These are phyloP conservation scores for Cucumis cinereus DNA, from an alignment of 306 rosid species.

Conservation along the genomic window DNA sequence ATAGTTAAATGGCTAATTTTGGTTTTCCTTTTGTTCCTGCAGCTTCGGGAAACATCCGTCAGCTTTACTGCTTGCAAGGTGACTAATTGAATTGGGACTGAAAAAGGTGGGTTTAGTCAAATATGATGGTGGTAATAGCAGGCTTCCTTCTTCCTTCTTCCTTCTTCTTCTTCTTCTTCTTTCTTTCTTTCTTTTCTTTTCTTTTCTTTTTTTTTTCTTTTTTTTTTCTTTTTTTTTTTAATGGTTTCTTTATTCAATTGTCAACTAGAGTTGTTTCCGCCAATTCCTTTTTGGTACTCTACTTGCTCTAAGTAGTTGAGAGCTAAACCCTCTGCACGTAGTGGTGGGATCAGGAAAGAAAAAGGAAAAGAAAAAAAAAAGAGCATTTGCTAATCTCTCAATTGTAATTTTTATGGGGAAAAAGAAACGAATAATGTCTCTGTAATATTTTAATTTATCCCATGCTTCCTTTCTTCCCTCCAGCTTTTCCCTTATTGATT, in stretches of 20 bases:
- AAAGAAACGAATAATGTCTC: constrained; percentile 24
- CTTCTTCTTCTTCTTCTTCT: constrained; percentile 8
- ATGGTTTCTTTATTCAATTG: constrained; percentile 30
- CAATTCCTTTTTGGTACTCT: constrained; percentile 21
- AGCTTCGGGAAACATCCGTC: constrained; percentile 98
- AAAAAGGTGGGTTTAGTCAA: constrained; percentile 1
- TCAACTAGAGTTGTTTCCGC: constrained; percentile 31
- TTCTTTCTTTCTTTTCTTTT: constrained; percentile 17
- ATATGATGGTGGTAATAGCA: constrained; percentile 31
- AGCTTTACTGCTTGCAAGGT: constrained; percentile 93
- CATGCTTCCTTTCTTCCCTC: constrained; percentile 36
- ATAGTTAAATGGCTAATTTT: not conserved
- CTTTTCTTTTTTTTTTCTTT: not conserved
- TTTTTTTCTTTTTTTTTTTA: constrained; percentile 18
- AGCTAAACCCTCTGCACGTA: constrained; percentile 2
- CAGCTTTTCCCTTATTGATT: constrained; percentile 12
- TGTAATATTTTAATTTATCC: constrained; percentile 42
- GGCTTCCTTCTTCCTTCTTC: constrained; percentile 18
- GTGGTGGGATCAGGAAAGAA: constrained; percentile 23
- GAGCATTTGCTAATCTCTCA: constrained; percentile 55
- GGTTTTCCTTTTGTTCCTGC: constrained; percentile 12
- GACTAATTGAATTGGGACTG: constrained; percentile 35
- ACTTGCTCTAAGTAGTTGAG: constrained; percentile 3
- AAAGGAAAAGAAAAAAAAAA: not conserved
- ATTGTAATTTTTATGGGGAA: constrained; percentile 48